phyloP scores from a whole-genome alignment of 2,329 filamentous ascomycete genomes.

The Beauveria bassiana region DNA sequence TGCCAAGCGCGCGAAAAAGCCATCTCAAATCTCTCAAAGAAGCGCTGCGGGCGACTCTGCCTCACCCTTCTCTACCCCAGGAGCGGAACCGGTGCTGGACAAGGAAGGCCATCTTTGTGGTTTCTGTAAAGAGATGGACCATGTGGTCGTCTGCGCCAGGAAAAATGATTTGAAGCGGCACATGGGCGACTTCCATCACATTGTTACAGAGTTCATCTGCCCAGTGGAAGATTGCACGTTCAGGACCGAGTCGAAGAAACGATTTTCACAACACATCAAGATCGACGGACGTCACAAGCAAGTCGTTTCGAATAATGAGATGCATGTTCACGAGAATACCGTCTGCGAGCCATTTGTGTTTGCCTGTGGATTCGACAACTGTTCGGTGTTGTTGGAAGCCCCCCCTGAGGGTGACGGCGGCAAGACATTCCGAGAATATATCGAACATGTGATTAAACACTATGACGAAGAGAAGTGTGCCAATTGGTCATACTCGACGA shows the following conservation, averaged over 20 bases:
- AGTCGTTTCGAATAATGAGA: not conserved
- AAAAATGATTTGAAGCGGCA: conserved; percentile 43
- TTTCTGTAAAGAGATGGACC: conserved; percentile 35
- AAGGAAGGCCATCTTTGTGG: conserved; percentile 17
- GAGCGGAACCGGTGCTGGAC: not conserved
- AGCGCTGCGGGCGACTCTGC: not conserved
- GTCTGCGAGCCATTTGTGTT: conserved; percentile 40
- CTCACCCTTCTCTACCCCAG: not conserved
- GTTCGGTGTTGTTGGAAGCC: conserved; percentile 36
- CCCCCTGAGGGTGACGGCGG: conserved; percentile 30
- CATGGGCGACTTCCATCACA: conserved; percentile 40
- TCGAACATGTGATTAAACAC: conserved; percentile 39
- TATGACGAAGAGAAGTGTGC: conserved; percentile 35
- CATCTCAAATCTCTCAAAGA: not conserved
- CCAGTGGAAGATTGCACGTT: conserved; percentile 32
- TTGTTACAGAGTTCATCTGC: conserved; percentile 39
- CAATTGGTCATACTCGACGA: conserved; percentile 36
- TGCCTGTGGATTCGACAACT: conserved; percentile 40
- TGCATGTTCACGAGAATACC: conserved; percentile 24
- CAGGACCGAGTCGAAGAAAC: conserved; percentile 39
- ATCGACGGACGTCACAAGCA: conserved; percentile 16
- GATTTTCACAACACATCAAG: conserved; percentile 40
- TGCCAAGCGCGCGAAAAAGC: not conserved
- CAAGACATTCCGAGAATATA: conserved; percentile 36
- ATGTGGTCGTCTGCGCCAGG: conserved; percentile 35